Conservation (phyloP, 257 asterid species). For the Solanum chaucha region DNA sequence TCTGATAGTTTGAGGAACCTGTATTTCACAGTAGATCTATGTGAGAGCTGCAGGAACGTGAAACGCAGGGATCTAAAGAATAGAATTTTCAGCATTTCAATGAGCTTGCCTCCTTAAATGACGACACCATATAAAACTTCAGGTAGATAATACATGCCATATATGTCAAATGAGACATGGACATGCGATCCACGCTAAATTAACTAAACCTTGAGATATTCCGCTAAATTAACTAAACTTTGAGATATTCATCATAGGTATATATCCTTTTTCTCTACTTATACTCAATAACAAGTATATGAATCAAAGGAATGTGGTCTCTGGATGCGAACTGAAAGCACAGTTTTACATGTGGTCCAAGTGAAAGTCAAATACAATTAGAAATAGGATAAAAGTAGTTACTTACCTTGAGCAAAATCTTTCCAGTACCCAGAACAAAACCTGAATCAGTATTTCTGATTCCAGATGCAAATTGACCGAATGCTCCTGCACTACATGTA, state of each 20-base stretch:
- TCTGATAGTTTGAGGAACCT: constrained; percentile 96
- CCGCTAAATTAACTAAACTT: too few relatives aligned
- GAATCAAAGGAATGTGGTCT: too few relatives aligned
- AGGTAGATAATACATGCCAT: neutral
- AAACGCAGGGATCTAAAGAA: neutral
- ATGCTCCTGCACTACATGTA: constrained; percentile 97
- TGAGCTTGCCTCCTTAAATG: neutral
- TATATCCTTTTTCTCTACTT: neutral
- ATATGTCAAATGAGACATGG: neutral
- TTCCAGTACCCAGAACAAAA: constrained; percentile 87
- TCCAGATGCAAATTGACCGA: constrained; percentile 95
- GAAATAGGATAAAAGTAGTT: neutral
- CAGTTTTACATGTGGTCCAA: neutral
- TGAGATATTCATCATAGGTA: neutral
- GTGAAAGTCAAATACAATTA: neutral
- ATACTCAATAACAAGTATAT: too few relatives aligned
- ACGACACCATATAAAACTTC: neutral
- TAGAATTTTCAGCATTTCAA: neutral
- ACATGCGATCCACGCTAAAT: neutral
- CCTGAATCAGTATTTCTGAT: constrained; percentile 97
- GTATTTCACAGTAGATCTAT: constrained; percentile 8
- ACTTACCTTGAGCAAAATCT: too few relatives aligned
- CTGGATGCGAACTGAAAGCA: too few relatives aligned
- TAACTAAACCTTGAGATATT: too few relatives aligned
- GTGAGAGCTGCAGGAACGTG: neutral